Base-by-base conservation (phyloP, 208 protist genomes). In the Leishmania braziliensis region DNA sequence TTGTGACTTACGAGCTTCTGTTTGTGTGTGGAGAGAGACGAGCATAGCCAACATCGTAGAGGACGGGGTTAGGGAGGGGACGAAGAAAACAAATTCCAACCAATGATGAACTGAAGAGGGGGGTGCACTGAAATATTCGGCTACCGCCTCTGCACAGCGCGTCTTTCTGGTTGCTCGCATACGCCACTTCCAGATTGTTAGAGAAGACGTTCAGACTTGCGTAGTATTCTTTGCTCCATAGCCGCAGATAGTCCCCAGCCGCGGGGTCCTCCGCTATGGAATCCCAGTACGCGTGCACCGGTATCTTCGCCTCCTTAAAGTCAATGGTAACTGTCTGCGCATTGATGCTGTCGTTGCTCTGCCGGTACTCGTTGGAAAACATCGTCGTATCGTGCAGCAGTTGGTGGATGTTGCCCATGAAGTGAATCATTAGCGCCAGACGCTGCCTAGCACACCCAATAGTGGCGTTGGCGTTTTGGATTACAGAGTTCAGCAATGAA, bases 241-340 rank as follows among this genome's bases (percentile, higher is more conserved):
- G 63, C 10, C 36, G 33, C 10, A 29, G 14, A 3, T 46, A 6
- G 33, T 0, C 33, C 63, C 14, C 63, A 23, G 14, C n/a, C 1
- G 63, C 36, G 10, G 26, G 6, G 0, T 4, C 85, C 62, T 88
- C 73, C 74, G 85, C 88, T 50, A 92, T 89, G 48, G 82, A 88
- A 75, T 93, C 90, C 90, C 90, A 93, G 71, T 92, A 69, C 33
- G 79, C 74, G 75, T 93, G 90, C 53, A 69, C 14, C 33, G 16
- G 63, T 14, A 46, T 46, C 63, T 23, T 46, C 5, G 12, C 2
- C 23, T 18, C 63, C 9, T 69, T 69, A 33, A 10, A 4, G 23
- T 69, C 63, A 14, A 69, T 43, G 29, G 36, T 69, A 8, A 69
- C 9, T 29, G 0, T 69, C 33, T 20, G 63, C 33, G 26, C 23